phyloP scores from a whole-genome alignment of 306 rosid species.

The Rosa multiflora region DNA sequence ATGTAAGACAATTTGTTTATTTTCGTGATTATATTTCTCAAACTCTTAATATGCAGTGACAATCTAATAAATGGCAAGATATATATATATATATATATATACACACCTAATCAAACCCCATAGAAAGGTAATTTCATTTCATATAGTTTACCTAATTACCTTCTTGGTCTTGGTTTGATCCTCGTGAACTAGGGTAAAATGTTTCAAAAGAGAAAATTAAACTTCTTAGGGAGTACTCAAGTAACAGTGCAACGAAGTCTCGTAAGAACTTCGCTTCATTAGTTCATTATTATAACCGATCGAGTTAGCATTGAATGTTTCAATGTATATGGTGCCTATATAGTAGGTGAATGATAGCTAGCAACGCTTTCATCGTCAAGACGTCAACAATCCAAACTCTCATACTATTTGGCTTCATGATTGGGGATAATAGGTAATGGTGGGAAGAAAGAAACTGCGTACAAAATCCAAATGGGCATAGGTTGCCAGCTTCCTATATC shows the following conservation, averaged over 20 bases:
- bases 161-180: not conserved
- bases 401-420: slow-evolving; percentile 26
- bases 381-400: slow-evolving; percentile 33
- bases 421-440: slow-evolving; percentile 41
- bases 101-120: too few relatives aligned
- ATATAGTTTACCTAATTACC: not conserved
- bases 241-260: not conserved
- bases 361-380: slow-evolving; percentile 38
- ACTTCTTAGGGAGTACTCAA: not conserved
- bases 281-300: not conserved
- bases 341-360: slow-evolving; percentile 47
- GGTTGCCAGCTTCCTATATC: slow-evolving; percentile 1
- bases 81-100: too few relatives aligned
- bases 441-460: slow-evolving; percentile 48
- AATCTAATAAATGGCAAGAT: not conserved
- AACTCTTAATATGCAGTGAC: not conserved
- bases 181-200: not conserved
- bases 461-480: slow-evolving; percentile 46
- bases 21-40: not conserved
- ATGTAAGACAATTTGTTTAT: too few relatives aligned
- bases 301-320: slow-evolving; percentile 22
- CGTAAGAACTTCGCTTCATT: not conserved
- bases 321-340: slow-evolving; percentile 7
- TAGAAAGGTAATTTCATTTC: too few relatives aligned
- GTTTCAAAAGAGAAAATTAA: not conserved